Evolutionary conservation across 2,329 filamentous ascomycete genomes (phyloP), one percentile per base, ranked within the genome.

Genomic region (Fusarium nurragi): DNA sequence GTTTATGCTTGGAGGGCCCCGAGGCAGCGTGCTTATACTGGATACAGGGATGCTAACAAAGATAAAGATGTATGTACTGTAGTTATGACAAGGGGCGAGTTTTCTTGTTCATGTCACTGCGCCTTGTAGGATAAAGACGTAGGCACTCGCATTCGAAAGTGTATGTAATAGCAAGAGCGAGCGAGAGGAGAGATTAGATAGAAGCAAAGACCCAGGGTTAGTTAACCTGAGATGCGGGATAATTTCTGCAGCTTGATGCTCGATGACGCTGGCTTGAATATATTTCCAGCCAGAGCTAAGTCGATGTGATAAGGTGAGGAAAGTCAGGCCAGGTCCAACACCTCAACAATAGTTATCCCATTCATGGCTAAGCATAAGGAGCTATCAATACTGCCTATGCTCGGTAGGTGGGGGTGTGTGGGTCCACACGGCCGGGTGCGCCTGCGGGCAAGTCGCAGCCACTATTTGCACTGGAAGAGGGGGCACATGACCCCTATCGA

Each of bases 201-300:
- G 32, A 34, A 26, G 26, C 23, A 22, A 21, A 36, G 28, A 40
- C 12, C 19, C 37, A 40, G 18, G 9, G 34, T 12, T 21, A 37
- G 38, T 40, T 25, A 23, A 23, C 21, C n/a, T 25, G 49, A 47
- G 48, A 44, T 43, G 64, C 37, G 51, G 54, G 43, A 60, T 54
- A 57, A 18, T 26, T 59, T 43, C 47, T 56, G 43, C 48, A 58
- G 45, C 52, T 60, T 34, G 32, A 34, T 34, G 16, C 16, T 34
- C 47, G 53, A 72, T 68, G 68, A 72, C 61, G 69, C 63, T 69
- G 56, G 64, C 54, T 67, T 67, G 32, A 34, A 34, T 63, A 65
- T 60, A 59, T 56, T 45, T 36, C 30, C 13, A 47, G 50, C 44
- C 50, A 48, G 45, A 59, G 64, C 56, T 53, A 62, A 34, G n/a